Percentiles rank a stretch among this genome's conserved stretches.
These are phyloP conservation scores for Pythium aristosporum DNA, from an alignment of 352 stramenopile genomes.

Conservation along the genomic window DNA sequence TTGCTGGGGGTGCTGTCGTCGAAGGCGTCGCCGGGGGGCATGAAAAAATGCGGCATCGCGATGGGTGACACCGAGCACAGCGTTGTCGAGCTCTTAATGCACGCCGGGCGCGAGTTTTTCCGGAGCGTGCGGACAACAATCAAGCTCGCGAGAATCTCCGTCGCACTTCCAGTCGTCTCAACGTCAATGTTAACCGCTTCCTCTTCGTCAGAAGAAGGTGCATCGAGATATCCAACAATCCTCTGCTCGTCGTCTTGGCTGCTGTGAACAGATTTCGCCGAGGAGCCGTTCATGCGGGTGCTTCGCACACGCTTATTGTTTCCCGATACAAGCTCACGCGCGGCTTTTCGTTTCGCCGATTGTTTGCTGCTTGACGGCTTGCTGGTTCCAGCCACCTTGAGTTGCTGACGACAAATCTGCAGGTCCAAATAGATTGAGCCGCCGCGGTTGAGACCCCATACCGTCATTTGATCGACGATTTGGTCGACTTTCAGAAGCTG, in stretches of 20 bases:
- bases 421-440: constrained; percentile 86
- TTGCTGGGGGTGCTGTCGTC: not conserved
- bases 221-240: constrained; percentile 33
- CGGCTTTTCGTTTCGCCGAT: constrained; percentile 44
- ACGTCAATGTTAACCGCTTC: constrained; percentile 58
- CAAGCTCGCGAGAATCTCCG: constrained; percentile 73
- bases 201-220: constrained; percentile 48
- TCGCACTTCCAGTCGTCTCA: constrained; percentile 71
- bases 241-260: constrained; percentile 19
- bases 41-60: constrained; percentile 32
- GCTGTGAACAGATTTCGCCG: not conserved
- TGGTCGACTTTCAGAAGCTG: constrained; percentile 85
- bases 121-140: constrained; percentile 77
- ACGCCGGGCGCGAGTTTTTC: constrained; percentile 45
- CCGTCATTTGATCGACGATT: constrained; percentile 87
- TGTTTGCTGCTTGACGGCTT: constrained; percentile 30
- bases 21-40: not conserved
- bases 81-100: constrained; percentile 35
- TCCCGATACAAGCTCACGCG: constrained; percentile 32
- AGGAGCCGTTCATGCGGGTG: constrained; percentile 16
- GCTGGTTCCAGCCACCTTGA: constrained; percentile 74
- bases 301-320: constrained; percentile 34
- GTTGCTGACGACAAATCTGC: constrained; percentile 84
- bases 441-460: constrained; percentile 81
- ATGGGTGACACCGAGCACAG: constrained; percentile 48